These are phyloP conservation scores for Termitomyces sp. DNA, from an alignment of 768 basidiomycete species.

Conservation along the genomic window DNA sequence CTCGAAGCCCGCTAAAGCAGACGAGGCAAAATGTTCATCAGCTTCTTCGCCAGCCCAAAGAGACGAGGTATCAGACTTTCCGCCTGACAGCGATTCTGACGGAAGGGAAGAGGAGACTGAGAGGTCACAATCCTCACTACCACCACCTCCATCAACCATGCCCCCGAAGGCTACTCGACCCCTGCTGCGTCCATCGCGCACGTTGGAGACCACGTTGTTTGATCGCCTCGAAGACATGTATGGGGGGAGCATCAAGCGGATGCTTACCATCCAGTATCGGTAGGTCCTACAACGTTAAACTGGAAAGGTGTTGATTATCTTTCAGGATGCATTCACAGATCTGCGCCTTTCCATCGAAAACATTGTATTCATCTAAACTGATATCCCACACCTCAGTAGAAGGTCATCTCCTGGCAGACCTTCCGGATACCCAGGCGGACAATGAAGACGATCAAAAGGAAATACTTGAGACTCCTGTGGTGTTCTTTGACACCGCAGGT, in stretches of 20 bases:
- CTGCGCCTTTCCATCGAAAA: slow-evolving; percentile 78
- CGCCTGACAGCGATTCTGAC: not conserved
- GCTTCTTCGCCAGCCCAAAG: not conserved
- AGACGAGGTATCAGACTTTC: not conserved
- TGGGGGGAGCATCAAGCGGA: slow-evolving; percentile 72
- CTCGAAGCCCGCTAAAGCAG: not conserved
- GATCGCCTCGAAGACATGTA: slow-evolving; percentile 89
- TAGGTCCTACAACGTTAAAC: slow-evolving; percentile 20
- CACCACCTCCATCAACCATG: not conserved
- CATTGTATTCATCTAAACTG: slow-evolving; percentile 70
- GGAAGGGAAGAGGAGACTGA: not conserved
- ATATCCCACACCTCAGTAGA: slow-evolving; percentile 68
- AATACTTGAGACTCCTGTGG: slow-evolving; percentile 66
- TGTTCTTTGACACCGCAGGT: slow-evolving; percentile 93
- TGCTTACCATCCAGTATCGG: slow-evolving; percentile 91
- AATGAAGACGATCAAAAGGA: slow-evolving; percentile 71
- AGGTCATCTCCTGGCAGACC: slow-evolving; percentile 62
- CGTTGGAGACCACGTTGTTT: slow-evolving; percentile 87
- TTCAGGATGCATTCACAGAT: slow-evolving; percentile 84
- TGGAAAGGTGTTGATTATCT: not conserved
- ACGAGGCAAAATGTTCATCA: not conserved
- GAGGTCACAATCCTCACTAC: not conserved
- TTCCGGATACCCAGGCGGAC: slow-evolving; percentile 45
- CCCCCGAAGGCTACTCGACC: slow-evolving; percentile 12
- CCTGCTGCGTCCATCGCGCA: slow-evolving; percentile 51